phyloP scores from a whole-genome alignment of 805 yeast genomes.

The Debaryomyces castellii region DNA sequence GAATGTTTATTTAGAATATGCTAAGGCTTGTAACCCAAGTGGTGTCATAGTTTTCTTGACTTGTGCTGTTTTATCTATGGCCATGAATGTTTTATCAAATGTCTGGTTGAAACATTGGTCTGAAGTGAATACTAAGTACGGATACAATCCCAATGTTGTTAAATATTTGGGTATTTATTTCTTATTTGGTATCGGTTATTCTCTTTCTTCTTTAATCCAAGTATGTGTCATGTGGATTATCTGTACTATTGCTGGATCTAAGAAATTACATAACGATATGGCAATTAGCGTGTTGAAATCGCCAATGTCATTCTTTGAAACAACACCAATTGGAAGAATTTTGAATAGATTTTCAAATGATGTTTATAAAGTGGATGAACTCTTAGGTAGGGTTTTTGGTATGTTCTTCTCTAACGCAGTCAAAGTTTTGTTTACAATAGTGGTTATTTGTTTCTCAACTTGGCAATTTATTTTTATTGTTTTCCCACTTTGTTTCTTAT shows the following conservation, averaged over 20 bases:
- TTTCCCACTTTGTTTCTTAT: slow-evolving; percentile 64
- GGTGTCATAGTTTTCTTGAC: slow-evolving; percentile 59
- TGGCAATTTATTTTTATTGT: slow-evolving; percentile 80
- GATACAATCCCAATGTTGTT: slow-evolving; percentile 70
- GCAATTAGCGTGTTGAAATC: slow-evolving; percentile 71
- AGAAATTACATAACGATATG: slow-evolving; percentile 72
- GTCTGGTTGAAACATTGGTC: slow-evolving; percentile 98
- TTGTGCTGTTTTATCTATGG: slow-evolving; percentile 58
- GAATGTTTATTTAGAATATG: slow-evolving; percentile 79
- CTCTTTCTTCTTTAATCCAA: slow-evolving; percentile 60
- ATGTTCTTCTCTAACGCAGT: slow-evolving; percentile 62
- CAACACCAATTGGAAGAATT: slow-evolving; percentile 92
- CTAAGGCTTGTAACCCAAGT: slow-evolving; percentile 77
- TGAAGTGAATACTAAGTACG: slow-evolving; percentile 71
- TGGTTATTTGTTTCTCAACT: slow-evolving; percentile 81
- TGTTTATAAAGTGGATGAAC: slow-evolving; percentile 84
- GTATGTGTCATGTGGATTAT: slow-evolving; percentile 71
- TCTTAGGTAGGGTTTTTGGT: slow-evolving; percentile 65
- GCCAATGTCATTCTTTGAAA: slow-evolving; percentile 94
- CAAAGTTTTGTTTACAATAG: slow-evolving; percentile 70
- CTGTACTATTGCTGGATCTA: slow-evolving; percentile 84
- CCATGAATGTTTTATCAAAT: slow-evolving; percentile 64
- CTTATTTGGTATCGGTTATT: slow-evolving; percentile 66
- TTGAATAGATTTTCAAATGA: slow-evolving; percentile 90
- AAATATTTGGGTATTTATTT: slow-evolving; percentile 76